Evolutionary conservation across 805 yeast species (phyloP), one percentile per base, ranked within the genome.

Genomic region (Scheffersomyces ergatensis): DNA sequence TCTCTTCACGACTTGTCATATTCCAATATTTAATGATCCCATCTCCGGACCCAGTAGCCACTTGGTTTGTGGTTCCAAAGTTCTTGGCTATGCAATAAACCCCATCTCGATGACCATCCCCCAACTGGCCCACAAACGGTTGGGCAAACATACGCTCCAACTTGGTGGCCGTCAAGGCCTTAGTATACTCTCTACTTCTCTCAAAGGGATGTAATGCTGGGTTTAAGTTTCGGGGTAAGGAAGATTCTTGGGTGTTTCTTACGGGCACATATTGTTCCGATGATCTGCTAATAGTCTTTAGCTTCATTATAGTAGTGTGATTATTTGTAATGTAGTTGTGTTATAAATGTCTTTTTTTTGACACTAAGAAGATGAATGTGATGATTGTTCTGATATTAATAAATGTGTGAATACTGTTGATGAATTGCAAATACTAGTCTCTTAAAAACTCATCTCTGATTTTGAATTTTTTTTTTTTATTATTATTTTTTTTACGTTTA

Each of bases 131-230:
- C 16, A 95, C 74, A 63, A 93, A 93, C 2, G 99, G 99, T 57
- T 90, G 90, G 0, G 99, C 98, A 76, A 93, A 93, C 86, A 93
- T 84, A 50, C 97, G 77, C 58, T 92, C 98, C 67, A 93, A 63
- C 60, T 93, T 93, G 13, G 98, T 90, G 20, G 99, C 98, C 42
- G 88, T 92, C 39, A 93, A 66, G 0, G 98, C 98, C 50, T 90
- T 79, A 15, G 97, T 87, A 57, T 93, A 93, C 64, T 93, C 99
- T 58, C 99, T 76, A 5, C 98, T 97, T 52, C 98, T 75, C 65
- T 93, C 98, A 56, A 93, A 92, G 0, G 97, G 99, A 67, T 93
- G 99, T 36, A 93, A 71, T 17, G 92, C 93, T 2, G 99, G 97
- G 58, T 92, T 84, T 52, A 93, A 68, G 63, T 93, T 93, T 44